Evolutionary conservation across 352 stramenopile species (phyloP).

Genomic region (Pythium chondricola): DNA sequence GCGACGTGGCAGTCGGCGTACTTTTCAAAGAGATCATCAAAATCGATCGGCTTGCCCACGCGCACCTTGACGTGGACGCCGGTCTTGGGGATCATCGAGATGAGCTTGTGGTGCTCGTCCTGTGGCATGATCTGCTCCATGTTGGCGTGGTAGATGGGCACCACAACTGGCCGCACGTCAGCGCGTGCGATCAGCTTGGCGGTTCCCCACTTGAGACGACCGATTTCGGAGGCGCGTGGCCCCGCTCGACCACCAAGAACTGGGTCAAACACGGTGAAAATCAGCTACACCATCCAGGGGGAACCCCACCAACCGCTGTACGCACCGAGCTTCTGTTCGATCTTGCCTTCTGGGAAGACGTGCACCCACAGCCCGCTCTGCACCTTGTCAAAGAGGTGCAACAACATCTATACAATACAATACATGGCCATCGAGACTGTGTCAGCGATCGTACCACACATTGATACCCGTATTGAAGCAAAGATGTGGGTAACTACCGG

Average conservation of each 20-base stretch:
- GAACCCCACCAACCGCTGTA: too few species aligned
- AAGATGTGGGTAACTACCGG: too few species aligned
- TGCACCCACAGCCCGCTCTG: constrained; percentile 78
- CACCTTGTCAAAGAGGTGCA: constrained; percentile 74
- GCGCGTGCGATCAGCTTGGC: constrained; percentile 81
- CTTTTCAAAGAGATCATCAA: constrained; percentile 76
- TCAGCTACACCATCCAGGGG: not conserved
- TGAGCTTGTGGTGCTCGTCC: constrained; percentile 64
- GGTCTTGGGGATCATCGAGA: constrained; percentile 50
- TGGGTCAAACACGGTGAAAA: constrained; percentile 7
- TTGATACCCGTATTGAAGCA: too few species aligned
- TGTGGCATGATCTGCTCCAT: constrained; percentile 87
- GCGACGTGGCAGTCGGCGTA: constrained; percentile 42
- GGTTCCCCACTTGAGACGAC: constrained; percentile 82
- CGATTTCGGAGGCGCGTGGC: constrained; percentile 62
- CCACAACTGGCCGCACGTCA: constrained; percentile 56
- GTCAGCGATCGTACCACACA: too few species aligned
- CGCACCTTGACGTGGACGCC: constrained; percentile 47
- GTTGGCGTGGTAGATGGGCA: constrained; percentile 84
- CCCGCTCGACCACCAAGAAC: constrained; percentile 62
- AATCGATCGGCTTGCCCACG: constrained; percentile 71
- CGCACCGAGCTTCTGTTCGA: constrained; percentile 57
- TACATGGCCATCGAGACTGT: not conserved
- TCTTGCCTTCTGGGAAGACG: constrained; percentile 86
- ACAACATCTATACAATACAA: constrained; percentile 45